phyloP scores from a whole-genome alignment of 1,284 basidiomycete genomes.

The Ustilago xerochloae region DNA sequence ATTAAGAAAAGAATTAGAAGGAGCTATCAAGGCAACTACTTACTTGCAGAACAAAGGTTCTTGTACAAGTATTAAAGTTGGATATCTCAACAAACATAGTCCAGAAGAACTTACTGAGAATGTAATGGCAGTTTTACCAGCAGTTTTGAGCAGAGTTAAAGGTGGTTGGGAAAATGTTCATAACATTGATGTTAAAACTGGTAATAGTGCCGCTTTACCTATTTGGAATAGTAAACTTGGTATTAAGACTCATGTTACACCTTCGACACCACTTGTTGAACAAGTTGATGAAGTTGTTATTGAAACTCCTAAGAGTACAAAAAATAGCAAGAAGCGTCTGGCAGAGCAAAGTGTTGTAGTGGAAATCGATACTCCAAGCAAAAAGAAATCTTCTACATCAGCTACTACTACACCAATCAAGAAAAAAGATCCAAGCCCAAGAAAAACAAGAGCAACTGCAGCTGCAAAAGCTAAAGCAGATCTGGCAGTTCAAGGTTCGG shows the following conservation, averaged over 20 bases:
- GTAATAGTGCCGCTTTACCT: conserved; percentile 83
- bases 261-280: not conserved
- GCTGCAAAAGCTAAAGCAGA: not conserved
- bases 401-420: not conserved
- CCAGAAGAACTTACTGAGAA: conserved; percentile 82
- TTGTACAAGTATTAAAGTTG: conserved; percentile 78
- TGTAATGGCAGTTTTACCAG: conserved; percentile 81
- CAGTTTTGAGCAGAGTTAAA: conserved; percentile 76
- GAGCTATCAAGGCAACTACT: conserved; percentile 89
- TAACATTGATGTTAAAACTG: conserved; percentile 90
- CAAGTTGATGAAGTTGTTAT: not conserved
- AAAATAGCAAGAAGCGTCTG: not conserved
- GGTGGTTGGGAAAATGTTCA: conserved; percentile 93
- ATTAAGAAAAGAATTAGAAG: conserved; percentile 87
- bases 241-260: conserved; percentile 49
- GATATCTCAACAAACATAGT: conserved; percentile 77
- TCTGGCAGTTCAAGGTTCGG: not conserved
- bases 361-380: not conserved
- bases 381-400: not conserved
- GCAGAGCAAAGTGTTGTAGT: conserved; percentile 10
- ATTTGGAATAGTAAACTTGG: conserved; percentile 86
- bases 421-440: not conserved
- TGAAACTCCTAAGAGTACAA: not conserved
- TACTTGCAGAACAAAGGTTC: conserved; percentile 75
- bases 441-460: not conserved